Evolutionary conservation across 2,329 filamentous ascomycete species (phyloP).

Genomic region (Amylocarpus encephaloides): DNA sequence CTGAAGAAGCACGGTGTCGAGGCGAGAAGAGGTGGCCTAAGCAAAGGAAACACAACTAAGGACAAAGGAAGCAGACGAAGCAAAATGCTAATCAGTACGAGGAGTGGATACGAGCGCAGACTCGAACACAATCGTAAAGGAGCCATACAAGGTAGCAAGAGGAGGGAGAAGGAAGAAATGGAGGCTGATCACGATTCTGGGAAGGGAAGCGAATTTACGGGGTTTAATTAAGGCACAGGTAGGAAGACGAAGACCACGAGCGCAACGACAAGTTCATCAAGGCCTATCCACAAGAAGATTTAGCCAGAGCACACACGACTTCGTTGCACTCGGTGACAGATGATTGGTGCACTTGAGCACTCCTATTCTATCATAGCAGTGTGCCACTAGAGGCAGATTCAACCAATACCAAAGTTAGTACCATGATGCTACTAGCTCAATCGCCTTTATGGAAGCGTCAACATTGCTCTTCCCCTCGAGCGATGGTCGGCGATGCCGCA

Average conservation of each 20-base stretch:
- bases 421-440: too few species aligned
- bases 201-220: constrained; percentile 38
- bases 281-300: background rate
- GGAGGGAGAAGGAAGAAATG: constrained; percentile 38
- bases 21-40: constrained; percentile 46
- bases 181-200: constrained; percentile 19
- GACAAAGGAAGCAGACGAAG: constrained; percentile 24
- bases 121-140: constrained; percentile 60
- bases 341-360: too few species aligned
- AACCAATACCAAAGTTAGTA: too few species aligned
- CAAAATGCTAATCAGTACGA: constrained; percentile 65
- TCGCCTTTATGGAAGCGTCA: too few species aligned
- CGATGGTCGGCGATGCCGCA: too few species aligned
- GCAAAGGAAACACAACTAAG: constrained; percentile 32
- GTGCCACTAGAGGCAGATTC: too few species aligned
- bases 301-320: too few species aligned
- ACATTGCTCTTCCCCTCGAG: too few species aligned
- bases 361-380: too few species aligned
- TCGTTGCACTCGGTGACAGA: too few species aligned
- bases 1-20: constrained; percentile 79
- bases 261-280: background rate
- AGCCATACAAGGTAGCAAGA: constrained; percentile 56
- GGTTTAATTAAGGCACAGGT: constrained; percentile 38
- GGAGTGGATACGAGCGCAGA: constrained; percentile 68
- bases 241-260: background rate